A percentile compares a stretch with the other conserved stretches of the same genome.
phyloP scores from a whole-genome alignment of 2,329 filamentous ascomycete genomes.

The Diaporthe batatas region DNA sequence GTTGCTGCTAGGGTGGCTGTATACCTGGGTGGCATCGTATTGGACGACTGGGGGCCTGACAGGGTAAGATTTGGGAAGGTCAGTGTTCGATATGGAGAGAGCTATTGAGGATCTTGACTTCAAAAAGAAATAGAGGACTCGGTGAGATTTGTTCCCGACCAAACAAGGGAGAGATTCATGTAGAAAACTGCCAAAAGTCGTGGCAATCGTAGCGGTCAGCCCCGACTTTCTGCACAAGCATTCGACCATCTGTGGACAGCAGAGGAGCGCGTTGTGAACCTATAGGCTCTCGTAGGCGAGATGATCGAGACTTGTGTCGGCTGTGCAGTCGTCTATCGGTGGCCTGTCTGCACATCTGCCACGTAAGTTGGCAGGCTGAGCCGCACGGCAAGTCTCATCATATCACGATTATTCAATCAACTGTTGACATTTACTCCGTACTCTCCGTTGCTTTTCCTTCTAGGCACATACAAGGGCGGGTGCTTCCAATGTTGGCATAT shows the following conservation, averaged over 20 bases:
- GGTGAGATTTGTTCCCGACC: neutral
- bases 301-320: neutral
- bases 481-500: neutral
- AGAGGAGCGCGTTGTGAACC: neutral
- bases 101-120: neutral
- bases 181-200: neutral
- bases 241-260: neutral
- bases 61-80: neutral
- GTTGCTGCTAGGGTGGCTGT: constrained; percentile 36
- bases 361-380: neutral
- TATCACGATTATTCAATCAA: too few relatives aligned
- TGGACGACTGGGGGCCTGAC: neutral
- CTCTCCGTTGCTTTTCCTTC: neutral
- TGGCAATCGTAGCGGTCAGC: neutral
- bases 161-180: neutral
- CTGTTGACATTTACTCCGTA: neutral
- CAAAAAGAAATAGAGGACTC: neutral
- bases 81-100: neutral
- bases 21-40: constrained; percentile 18
- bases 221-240: neutral
- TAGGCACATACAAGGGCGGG: neutral
- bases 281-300: neutral
- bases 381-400: neutral
- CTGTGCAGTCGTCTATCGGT: neutral
- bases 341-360: neutral